Evolutionary conservation across 352 stramenopile species (phyloP).

Genomic region (Halophytophthora batemanensis): DNA sequence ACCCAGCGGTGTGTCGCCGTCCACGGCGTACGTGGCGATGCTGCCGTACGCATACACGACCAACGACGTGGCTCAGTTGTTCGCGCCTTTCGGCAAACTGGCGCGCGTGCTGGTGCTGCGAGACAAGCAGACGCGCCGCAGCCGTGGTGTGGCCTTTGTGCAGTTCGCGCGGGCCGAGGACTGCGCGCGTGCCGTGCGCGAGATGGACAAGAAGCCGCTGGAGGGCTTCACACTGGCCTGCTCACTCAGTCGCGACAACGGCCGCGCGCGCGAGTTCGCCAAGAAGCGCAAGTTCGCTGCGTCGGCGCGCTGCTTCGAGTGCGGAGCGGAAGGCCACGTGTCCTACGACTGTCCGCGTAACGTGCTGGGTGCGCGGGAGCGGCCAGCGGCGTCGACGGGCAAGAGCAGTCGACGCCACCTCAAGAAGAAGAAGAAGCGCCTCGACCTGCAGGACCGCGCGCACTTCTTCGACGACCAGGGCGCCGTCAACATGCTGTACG

Average conservation of each 20-base stretch:
- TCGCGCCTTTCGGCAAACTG: constrained; percentile 69
- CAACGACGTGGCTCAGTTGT: constrained; percentile 86
- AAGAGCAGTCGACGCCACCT: constrained; percentile 54
- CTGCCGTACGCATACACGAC: constrained; percentile 86
- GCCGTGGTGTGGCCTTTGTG: constrained; percentile 80
- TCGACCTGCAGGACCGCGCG: constrained; percentile 48
- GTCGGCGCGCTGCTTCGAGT: constrained; percentile 80
- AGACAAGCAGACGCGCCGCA: constrained; percentile 69
- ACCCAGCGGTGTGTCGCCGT: constrained; percentile 17
- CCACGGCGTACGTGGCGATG: constrained; percentile 86
- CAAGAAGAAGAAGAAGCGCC: constrained; percentile 68
- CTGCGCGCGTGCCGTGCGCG: constrained; percentile 41
- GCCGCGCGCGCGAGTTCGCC: constrained; percentile 69
- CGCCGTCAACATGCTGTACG: constrained; percentile 63
- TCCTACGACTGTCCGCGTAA: constrained; percentile 86
- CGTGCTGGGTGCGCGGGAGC: constrained; percentile 68
- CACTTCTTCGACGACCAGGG: constrained; percentile 75
- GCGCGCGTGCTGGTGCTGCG: constrained; percentile 75
- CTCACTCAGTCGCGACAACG: constrained; percentile 78
- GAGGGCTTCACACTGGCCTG: constrained; percentile 64
- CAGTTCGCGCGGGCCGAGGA: constrained; percentile 76
- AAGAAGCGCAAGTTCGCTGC: constrained; percentile 78
- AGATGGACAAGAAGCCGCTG: constrained; percentile 58
- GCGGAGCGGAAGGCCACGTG: constrained; percentile 65
- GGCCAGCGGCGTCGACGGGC: constrained; percentile 31